Percentiles rank a stretch among this genome's conserved stretches.
phyloP scores from a whole-genome alignment of 768 basidiomycete species.

The Leucocoprinus birnbaumii region DNA sequence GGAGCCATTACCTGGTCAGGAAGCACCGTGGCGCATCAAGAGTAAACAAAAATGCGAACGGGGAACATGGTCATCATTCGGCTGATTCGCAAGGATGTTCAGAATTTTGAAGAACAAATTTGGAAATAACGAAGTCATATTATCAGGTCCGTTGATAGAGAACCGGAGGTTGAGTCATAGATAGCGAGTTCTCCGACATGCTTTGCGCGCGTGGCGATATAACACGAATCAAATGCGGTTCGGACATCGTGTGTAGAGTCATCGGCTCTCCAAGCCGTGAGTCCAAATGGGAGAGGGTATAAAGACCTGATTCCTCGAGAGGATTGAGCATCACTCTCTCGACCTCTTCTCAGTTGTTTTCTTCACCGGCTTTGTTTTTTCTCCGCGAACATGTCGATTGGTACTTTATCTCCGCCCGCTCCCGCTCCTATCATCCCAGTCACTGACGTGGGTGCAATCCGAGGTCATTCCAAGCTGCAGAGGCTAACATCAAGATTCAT shows the following conservation, averaged over 20 bases:
- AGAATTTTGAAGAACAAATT: too few species aligned
- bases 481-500: background rate
- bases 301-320: background rate
- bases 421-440: slow-evolving; percentile 30
- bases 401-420: background rate
- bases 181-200: too few species aligned
- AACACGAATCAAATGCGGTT: background rate
- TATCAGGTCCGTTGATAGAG: too few species aligned
- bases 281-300: background rate
- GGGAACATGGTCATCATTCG: too few species aligned
- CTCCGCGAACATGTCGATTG: slow-evolving; percentile 8
- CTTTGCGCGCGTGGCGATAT: background rate
- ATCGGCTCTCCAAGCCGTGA: background rate
- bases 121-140: too few species aligned
- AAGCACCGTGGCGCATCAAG: background rate
- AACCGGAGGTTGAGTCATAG: too few species aligned
- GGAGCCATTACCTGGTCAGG: background rate
- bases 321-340: background rate
- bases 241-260: background rate
- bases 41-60: background rate
- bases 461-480: background rate
- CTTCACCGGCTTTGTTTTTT: background rate
- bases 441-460: slow-evolving; percentile 25
- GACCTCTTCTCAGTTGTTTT: background rate
- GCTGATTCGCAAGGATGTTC: too few species aligned